Percentiles rank a stretch among this genome's conserved stretches.
phyloP scores from a whole-genome alignment of 805 yeast genomes.

The Scheffersomyces ergatensis region DNA sequence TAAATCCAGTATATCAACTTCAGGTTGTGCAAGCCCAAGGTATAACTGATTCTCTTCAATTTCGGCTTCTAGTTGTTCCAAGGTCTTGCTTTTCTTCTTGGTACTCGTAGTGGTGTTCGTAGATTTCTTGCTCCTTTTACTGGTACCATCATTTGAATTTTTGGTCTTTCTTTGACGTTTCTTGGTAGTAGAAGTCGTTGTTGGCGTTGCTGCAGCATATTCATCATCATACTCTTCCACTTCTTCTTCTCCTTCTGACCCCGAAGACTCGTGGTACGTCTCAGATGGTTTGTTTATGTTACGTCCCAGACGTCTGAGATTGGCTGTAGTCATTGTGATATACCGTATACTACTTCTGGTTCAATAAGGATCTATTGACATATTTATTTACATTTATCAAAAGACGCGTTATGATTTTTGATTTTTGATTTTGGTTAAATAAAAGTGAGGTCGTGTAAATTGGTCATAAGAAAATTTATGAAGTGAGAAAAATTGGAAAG shows the following conservation, averaged over 20 bases:
- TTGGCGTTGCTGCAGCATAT: not conserved
- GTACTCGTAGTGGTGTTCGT: too few species aligned
- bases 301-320: not conserved
- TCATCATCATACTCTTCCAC: not conserved
- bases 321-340: not conserved
- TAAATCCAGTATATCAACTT: slow-evolving; percentile 28
- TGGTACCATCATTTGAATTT: not conserved
- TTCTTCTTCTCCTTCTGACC: too few species aligned
- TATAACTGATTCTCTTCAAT: slow-evolving; percentile 30
- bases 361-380: too few species aligned
- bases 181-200: not conserved
- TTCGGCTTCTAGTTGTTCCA: slow-evolving; percentile 12
- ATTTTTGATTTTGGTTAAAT: too few species aligned
- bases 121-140: not conserved
- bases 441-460: too few species aligned
- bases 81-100: not conserved
- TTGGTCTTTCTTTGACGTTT: not conserved
- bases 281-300: not conserved
- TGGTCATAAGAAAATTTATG: not conserved
- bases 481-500: not conserved
- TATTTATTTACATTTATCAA: too few species aligned
- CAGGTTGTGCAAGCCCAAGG: slow-evolving; percentile 27
- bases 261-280: not conserved
- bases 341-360: too few species aligned
- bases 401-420: too few species aligned